A percentile compares a stretch with the other conserved stretches of the same genome.
Evolutionary conservation across 2,329 filamentous ascomycete genomes (phyloP).

Genomic region (Phyllosticta capitalensis): DNA sequence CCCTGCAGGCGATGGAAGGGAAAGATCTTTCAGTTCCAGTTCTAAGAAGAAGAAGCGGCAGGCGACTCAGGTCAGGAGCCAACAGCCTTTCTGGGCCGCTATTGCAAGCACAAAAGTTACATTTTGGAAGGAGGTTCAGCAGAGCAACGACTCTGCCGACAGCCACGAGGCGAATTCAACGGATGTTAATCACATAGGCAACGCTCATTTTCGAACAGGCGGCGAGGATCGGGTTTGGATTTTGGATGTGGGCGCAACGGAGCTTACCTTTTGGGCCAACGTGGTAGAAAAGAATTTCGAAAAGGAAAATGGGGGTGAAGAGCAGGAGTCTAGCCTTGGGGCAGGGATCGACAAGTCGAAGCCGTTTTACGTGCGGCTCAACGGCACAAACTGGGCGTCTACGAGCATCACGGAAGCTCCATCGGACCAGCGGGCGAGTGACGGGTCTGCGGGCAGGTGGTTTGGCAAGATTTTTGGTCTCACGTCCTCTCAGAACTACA

Average conservation of each 20-base stretch:
- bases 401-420: constrained; percentile 55
- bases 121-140: constrained; percentile 69
- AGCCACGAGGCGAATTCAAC: constrained; percentile 65
- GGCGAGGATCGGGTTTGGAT: constrained; percentile 65
- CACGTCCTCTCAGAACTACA: constrained; percentile 65
- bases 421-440: constrained; percentile 34
- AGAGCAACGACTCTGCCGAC: constrained; percentile 67
- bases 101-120: constrained; percentile 94
- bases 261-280: constrained; percentile 57
- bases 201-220: constrained; percentile 60
- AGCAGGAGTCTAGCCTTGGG: constrained; percentile 26
- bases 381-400: constrained; percentile 71
- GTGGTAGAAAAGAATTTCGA: constrained; percentile 18
- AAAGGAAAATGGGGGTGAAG: constrained; percentile 27
- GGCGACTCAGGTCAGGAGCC: constrained; percentile 79
- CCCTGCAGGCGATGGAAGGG: constrained; percentile 43
- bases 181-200: constrained; percentile 67
- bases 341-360: constrained; percentile 57
- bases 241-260: constrained; percentile 67
- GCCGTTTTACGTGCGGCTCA: constrained; percentile 70
- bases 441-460: constrained; percentile 48
- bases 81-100: constrained; percentile 89
- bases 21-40: constrained; percentile 43
- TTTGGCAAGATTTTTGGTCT: constrained; percentile 59
- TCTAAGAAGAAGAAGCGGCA: constrained; percentile 83